These are phyloP conservation scores for Puccinia polysora DNA, from an alignment of 1,284 basidiomycete species.

Conservation along the genomic window DNA sequence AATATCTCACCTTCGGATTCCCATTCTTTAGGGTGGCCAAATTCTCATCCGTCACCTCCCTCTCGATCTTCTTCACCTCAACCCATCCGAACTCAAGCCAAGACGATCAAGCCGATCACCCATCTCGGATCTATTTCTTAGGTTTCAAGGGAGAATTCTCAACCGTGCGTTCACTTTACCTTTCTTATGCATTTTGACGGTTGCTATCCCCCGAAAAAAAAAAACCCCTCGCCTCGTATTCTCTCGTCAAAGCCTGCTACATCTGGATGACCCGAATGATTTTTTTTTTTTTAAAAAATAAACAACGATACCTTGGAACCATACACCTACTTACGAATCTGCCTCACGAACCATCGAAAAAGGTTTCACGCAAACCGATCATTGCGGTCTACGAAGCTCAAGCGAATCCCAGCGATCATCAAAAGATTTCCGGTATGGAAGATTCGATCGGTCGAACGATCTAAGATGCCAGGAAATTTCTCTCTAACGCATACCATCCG, in stretches of 20 bases:
- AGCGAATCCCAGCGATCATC: constrained; percentile 71
- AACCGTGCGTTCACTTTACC: too few species aligned
- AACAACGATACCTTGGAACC: too few species aligned
- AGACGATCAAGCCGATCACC: too few species aligned
- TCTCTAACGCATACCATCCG: too few species aligned
- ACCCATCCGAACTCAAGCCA: constrained; percentile 66
- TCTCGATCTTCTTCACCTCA: constrained; percentile 67
- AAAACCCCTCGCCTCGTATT: too few species aligned
- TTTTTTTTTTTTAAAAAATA: neutral
- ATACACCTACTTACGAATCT: too few species aligned
- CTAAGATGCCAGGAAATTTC: too few species aligned
- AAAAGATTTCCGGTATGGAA: constrained; percentile 69
- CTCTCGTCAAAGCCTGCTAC: too few species aligned
- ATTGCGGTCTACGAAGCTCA: constrained; percentile 73
- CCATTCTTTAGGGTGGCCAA: constrained; percentile 64
- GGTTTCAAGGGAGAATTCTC: constrained; percentile 74
- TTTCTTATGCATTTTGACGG: too few species aligned
- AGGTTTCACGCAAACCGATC: constrained; percentile 66
- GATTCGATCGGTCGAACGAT: constrained; percentile 7
- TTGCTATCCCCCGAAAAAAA: too few species aligned
- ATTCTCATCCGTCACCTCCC: constrained; percentile 66
- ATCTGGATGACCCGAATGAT: constrained; percentile 3
- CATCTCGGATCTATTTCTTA: constrained; percentile 67
- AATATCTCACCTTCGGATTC: constrained; percentile 17
- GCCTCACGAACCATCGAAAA: too few species aligned